phyloP scores from a whole-genome alignment of 495 filamentous ascomycete genomes.

The Tuber melanosporum region DNA sequence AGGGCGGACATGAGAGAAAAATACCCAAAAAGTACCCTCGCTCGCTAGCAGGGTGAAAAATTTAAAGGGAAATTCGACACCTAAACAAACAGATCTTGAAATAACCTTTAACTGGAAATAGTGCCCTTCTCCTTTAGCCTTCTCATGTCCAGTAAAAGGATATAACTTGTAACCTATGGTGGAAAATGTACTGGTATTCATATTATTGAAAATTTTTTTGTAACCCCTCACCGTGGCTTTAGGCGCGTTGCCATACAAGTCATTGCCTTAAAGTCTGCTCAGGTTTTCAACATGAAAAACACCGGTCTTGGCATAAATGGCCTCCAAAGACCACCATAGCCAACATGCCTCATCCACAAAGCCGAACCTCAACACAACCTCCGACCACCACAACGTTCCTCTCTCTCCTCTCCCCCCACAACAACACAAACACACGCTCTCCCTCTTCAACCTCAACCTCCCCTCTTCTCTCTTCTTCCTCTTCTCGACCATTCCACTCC shows the following conservation, averaged over 20 bases:
- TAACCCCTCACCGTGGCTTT: neutral
- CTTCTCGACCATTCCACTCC: conserved; percentile 34
- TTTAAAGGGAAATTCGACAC: neutral
- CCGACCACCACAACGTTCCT: conserved; percentile 26
- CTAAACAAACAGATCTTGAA: neutral
- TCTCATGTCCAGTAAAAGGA: neutral
- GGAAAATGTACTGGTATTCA: neutral
- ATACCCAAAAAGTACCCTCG: neutral
- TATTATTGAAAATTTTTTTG: neutral
- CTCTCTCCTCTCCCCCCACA: conserved; percentile 26
- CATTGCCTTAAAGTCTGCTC: neutral
- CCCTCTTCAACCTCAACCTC: conserved; percentile 30
- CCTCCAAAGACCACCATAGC: conserved; percentile 26
- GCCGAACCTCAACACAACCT: conserved; percentile 29
- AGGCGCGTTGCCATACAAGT: neutral
- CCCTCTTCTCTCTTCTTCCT: conserved; percentile 23
- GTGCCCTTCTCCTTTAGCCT: neutral
- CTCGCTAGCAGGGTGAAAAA: neutral
- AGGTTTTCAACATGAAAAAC: conserved; percentile 30
- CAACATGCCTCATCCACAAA: conserved; percentile 29
- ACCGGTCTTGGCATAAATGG: conserved; percentile 31
- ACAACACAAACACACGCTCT: conserved; percentile 37
- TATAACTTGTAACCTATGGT: neutral
- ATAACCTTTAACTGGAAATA: neutral
- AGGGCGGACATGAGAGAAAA: neutral